A percentile compares a stretch with the other conserved stretches of the same genome.
phyloP scores from a whole-genome alignment of 805 yeast species.

The Wickerhamiella allomyrinae region DNA sequence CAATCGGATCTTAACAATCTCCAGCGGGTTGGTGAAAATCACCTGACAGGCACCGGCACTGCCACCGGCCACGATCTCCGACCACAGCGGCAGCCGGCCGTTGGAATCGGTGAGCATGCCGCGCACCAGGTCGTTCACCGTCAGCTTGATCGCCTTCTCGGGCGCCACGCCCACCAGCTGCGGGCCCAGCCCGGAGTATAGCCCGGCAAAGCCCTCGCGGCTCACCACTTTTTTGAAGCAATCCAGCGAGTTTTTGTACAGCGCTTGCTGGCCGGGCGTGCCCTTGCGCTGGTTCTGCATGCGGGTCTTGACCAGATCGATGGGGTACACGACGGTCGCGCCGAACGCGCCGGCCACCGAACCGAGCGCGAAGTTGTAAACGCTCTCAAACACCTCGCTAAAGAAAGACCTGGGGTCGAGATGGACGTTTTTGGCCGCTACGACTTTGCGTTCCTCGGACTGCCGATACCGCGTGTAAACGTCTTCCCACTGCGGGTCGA shows the following conservation, averaged over 20 bases:
- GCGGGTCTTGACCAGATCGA: conserved; percentile 88
- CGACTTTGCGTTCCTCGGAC: conserved; percentile 22
- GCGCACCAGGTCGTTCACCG: conserved; percentile 82
- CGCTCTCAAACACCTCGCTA: conserved; percentile 63
- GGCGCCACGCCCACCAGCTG: conserved; percentile 97
- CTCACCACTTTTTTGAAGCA: conserved; percentile 67
- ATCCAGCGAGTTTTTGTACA: conserved; percentile 70
- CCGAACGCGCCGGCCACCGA: conserved; percentile 96
- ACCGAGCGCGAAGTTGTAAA: conserved; percentile 78
- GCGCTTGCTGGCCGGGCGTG: conserved; percentile 30
- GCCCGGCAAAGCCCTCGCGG: conserved; percentile 69
- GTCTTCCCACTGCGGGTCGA: conserved; percentile 33
- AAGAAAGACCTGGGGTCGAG: conserved; percentile 28
- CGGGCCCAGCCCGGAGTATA: conserved; percentile 86
- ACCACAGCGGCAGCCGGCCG: conserved; percentile 35
- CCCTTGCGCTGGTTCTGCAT: conserved; percentile 88
- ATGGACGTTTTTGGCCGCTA: conserved; percentile 29
- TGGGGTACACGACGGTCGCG: conserved; percentile 95
- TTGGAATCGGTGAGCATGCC: conserved; percentile 46
- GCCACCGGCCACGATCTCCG: conserved; percentile 82
- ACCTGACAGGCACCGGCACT: conserved; percentile 96
- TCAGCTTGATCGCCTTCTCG: conserved; percentile 90
- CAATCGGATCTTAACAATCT: conserved; percentile 84
- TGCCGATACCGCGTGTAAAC: conserved; percentile 22
- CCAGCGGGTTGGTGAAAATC: conserved; percentile 87